Evolutionary conservation across 1,139 yeast genomes (phyloP).

Genomic region (Hyphopichia burtonii): DNA sequence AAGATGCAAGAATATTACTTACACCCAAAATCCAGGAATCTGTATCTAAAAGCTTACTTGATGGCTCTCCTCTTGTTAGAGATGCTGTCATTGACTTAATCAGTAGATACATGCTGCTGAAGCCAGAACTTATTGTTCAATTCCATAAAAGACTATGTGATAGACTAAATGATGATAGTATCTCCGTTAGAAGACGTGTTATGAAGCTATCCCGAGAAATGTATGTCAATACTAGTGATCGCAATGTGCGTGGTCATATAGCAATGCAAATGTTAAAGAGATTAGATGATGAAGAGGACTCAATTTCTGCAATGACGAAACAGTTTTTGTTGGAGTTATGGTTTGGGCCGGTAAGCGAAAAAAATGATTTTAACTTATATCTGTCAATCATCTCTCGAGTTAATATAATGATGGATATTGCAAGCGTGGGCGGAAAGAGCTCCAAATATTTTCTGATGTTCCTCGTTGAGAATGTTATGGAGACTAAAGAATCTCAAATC

Average conservation of each 20-base stretch:
- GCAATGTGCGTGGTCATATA: slow-evolving; percentile 39
- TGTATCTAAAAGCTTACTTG: slow-evolving; percentile 51
- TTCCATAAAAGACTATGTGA: slow-evolving; percentile 52
- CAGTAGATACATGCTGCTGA: slow-evolving; percentile 45
- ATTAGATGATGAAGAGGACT: slow-evolving; percentile 70
- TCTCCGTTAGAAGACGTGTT: slow-evolving; percentile 64
- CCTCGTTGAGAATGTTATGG: slow-evolving; percentile 39
- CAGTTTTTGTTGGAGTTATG: slow-evolving; percentile 43
- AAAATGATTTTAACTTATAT: slow-evolving; percentile 7
- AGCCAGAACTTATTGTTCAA: slow-evolving; percentile 44
- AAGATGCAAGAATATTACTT: slow-evolving; percentile 50
- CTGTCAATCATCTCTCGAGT: slow-evolving; percentile 3
- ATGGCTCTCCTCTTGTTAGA: slow-evolving; percentile 68
- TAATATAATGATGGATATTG: slow-evolving; percentile 37
- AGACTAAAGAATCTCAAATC: slow-evolving; percentile 15
- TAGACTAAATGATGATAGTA: slow-evolving; percentile 57
- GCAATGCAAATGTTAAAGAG: slow-evolving; percentile 52
- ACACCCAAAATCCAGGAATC: slow-evolving; percentile 52
- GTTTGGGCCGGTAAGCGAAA: slow-evolving; percentile 26
- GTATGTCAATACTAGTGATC: slow-evolving; percentile 34
- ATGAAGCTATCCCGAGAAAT: slow-evolving; percentile 52
- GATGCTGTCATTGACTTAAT: slow-evolving; percentile 74
- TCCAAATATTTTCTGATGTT: slow-evolving; percentile 44
- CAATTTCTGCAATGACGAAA: slow-evolving; percentile 47
- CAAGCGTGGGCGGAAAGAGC: slow-evolving; percentile 30